Conservation (phyloP, 148 eudicot species). For the Amaranthus palmeri region DNA sequence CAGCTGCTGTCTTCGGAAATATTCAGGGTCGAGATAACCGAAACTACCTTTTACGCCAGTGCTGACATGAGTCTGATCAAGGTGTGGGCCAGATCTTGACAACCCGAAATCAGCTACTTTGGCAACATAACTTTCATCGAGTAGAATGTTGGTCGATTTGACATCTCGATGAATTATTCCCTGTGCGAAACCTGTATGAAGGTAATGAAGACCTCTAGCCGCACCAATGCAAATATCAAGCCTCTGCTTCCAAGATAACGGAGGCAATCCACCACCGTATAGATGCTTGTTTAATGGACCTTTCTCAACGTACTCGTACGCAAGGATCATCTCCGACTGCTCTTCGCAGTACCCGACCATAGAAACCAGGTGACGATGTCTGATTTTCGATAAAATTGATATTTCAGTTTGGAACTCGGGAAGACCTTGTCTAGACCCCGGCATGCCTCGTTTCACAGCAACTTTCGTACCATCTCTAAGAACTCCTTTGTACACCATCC, state of each 20-base stretch:
- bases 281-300: constrained; percentile 79
- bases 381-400: constrained; percentile 67
- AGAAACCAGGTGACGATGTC: constrained; percentile 87
- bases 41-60: constrained; percentile 98
- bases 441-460: constrained; percentile 86
- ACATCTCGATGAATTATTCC: constrained; percentile 96
- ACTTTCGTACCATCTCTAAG: constrained; percentile 58
- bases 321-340: constrained; percentile 93
- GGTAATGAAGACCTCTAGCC: constrained; percentile 92
- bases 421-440: constrained; percentile 89
- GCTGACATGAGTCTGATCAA: constrained; percentile 92
- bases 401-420: constrained; percentile 94
- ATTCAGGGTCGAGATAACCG: constrained; percentile 93
- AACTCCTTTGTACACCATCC: constrained; percentile 80
- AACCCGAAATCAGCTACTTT: constrained; percentile 97
- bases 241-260: constrained; percentile 83
- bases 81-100: constrained; percentile 79
- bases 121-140: constrained; percentile 74
- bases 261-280: constrained; percentile 49
- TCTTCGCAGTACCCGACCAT: constrained; percentile 94
- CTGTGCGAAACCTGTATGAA: constrained; percentile 88
- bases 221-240: constrained; percentile 95
- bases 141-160: constrained; percentile 91
- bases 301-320: constrained; percentile 79
- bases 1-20: constrained; percentile 84